Conservation (phyloP, 441 rosid species). For the Gossypium aridum region DNA sequence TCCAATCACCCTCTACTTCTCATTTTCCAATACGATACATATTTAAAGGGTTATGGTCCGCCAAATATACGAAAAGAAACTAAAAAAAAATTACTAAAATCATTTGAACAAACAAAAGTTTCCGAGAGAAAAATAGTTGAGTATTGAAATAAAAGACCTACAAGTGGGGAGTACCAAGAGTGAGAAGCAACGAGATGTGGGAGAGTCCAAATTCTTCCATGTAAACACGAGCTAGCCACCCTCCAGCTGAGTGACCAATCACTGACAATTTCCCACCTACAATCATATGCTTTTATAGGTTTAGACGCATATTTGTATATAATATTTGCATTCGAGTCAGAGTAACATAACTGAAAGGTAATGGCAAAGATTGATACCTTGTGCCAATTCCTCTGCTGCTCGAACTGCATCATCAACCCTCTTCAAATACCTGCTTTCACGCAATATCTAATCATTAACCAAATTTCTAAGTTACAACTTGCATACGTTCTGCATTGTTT, state of each 20-base stretch:
- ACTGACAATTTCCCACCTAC: slow-evolving; percentile 58
- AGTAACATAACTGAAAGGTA: background rate
- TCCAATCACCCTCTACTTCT: no score
- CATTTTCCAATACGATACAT: background rate
- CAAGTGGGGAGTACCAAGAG: slow-evolving; percentile 97
- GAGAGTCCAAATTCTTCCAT: slow-evolving; percentile 69
- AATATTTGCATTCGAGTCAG: background rate
- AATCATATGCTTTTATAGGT: slow-evolving; percentile 7
- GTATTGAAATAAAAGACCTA: slow-evolving; percentile 40
- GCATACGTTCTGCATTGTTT: background rate
- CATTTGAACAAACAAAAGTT: background rate
- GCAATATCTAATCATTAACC: background rate
- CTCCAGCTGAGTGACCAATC: slow-evolving; percentile 95
- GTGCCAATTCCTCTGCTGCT: slow-evolving; percentile 61
- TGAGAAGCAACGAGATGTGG: slow-evolving; percentile 63
- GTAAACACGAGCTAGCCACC: slow-evolving; percentile 94
- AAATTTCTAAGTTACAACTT: background rate
- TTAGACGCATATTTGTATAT: background rate
- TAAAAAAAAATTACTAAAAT: background rate
- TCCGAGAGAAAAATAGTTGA: background rate
- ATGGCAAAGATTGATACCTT: slow-evolving; percentile 31
- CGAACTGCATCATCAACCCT: slow-evolving; percentile 69
- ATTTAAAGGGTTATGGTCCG: background rate
- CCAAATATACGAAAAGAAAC: background rate
- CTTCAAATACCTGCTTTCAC: slow-evolving; percentile 57